Evolutionary conservation across 495 filamentous ascomycete species (phyloP).

Genomic region (Amphirosellinia nigrospora): DNA sequence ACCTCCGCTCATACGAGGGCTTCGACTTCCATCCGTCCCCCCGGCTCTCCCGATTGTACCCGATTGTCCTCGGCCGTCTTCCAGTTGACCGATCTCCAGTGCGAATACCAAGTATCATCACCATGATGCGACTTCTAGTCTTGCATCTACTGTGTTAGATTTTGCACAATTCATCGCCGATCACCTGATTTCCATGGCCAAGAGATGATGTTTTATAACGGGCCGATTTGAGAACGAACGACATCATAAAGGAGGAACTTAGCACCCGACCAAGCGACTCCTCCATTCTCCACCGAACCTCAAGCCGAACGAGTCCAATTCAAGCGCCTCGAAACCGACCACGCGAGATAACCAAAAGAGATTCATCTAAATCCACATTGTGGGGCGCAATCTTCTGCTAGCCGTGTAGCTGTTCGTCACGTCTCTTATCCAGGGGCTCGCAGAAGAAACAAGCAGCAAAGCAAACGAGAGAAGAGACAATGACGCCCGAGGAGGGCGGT

Average conservation of each 20-base stretch:
- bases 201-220: constrained; percentile 16
- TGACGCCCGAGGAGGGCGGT: constrained; percentile 10
- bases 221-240: constrained; percentile 16
- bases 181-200: constrained; percentile 12
- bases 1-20: constrained; percentile 3
- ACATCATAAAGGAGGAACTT: constrained; percentile 6
- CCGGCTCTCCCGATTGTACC: constrained; percentile 1
- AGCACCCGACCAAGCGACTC: neutral
- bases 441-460: neutral
- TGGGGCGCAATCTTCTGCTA: constrained; percentile 7
- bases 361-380: neutral
- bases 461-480: constrained; percentile 1
- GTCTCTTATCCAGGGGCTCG: neutral
- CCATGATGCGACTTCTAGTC: neutral
- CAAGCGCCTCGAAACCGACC: neutral
- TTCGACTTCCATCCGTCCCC: neutral
- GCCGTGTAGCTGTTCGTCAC: neutral
- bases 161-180: neutral
- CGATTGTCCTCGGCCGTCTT: constrained; percentile 14
- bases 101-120: neutral
- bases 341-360: neutral
- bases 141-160: neutral
- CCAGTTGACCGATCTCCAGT: neutral
- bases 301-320: neutral
- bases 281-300: neutral